Evolutionary conservation across 352 stramenopile genomes (phyloP), one percentile per base, ranked within the genome.

Genomic region (Globisporangium lucens): DNA sequence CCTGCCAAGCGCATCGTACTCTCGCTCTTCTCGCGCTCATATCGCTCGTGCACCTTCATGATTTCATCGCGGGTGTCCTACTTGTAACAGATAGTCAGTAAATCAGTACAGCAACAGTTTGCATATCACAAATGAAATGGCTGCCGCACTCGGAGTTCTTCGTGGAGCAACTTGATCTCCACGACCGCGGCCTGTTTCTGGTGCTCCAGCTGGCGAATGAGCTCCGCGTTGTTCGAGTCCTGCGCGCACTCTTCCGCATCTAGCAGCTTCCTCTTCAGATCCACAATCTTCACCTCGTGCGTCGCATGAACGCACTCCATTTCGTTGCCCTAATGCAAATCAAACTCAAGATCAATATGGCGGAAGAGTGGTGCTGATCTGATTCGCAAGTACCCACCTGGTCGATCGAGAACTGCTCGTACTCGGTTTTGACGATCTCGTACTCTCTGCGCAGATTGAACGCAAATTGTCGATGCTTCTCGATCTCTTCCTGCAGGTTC

Each of bases 361-460:
- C 38, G 15, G 38, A 47, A 47, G 38, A 17, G 36, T 43, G 9
- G 10, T 43, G 36, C 17, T 5, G 8, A 35, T 56, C 8, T 33
- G 9, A 35, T 27, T 65, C 33, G 15, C 7, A 20, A 46, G 38
- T 5, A 33, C 69, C 12, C 24, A 87, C 82, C 68, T 94, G 86
- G 55, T 94, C 82, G 30, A 91, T 77, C 0, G 84, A 78, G 65
- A 82, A 93, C 74, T 94, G 85, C 58, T 94, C 88, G 76, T 92
- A 93, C 75, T 94, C 88, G 35, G 87, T 87, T 72, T 94, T 94
- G 24, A 96, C 60, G 7, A 90, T 70, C 64, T 96, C 89, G 66
- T 82, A 89, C 57, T 94, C 89, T 24, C 85, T 78, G 17, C 83
- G 89, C 56, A 89, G 67, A 3, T 82, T 72, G 59, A 92, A 93